Percentiles rank a stretch among this genome's conserved stretches.
These are phyloP conservation scores for Xanthoceras sorbifolium DNA, from an alignment of 345 rosid genomes.

Conservation along the genomic window DNA sequence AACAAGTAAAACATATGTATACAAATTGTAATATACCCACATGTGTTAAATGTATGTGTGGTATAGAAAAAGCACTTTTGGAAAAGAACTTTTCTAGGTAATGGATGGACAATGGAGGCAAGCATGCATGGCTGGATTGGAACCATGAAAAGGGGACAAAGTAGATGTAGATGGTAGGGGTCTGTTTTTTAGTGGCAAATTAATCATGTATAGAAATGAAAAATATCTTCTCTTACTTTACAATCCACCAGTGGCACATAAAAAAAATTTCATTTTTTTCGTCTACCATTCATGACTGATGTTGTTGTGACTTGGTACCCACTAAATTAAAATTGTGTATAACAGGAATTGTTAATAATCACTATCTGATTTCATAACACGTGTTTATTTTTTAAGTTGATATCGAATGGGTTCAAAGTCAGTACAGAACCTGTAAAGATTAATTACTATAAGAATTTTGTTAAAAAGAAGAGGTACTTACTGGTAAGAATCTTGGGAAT, in stretches of 20 bases:
- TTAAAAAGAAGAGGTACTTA: conserved; percentile 42
- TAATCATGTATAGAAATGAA: background rate
- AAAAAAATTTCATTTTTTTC: background rate
- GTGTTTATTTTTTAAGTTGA: no score
- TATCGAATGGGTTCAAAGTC: no score
- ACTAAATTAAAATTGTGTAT: no score
- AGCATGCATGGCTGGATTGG: background rate
- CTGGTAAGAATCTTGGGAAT: conserved; percentile 86
- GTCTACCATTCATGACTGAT: background rate
- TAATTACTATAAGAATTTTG: no score
- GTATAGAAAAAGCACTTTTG: background rate
- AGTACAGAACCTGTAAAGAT: no score
- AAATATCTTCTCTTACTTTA: background rate
- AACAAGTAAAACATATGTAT: no score
- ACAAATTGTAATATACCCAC: conserved; percentile 4
- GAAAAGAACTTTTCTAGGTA: background rate
- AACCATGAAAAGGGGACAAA: background rate
- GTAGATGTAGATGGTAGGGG: background rate
- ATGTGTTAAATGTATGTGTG: conserved; percentile 17
- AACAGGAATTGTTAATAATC: no score
- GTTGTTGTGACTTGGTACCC: background rate
- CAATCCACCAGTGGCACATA: background rate
- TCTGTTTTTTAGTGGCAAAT: background rate
- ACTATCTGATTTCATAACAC: no score
- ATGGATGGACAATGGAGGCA: background rate